A percentile compares a stretch with the other conserved stretches of the same genome.
phyloP scores from a whole-genome alignment of 306 rosid genomes.

The Abrus pulchellus region DNA sequence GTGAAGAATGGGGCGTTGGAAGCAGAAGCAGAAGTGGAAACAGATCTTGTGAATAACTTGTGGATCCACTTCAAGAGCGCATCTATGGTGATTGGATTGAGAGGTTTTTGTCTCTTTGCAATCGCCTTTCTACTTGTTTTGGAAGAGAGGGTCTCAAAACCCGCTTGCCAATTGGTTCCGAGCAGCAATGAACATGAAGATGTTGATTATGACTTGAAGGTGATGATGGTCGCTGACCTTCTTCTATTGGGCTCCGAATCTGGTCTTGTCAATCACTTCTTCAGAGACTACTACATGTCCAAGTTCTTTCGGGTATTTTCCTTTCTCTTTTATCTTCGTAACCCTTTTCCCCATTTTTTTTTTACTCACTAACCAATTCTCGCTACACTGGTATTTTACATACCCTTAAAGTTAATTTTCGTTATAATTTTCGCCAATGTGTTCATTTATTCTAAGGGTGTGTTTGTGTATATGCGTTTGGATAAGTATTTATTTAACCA shows the following conservation, averaged over 20 bases:
- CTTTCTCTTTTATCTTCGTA: neutral
- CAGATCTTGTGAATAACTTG: neutral
- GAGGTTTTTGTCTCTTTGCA: constrained; percentile 44
- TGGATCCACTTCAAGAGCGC: neutral
- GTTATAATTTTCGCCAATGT: too few species aligned
- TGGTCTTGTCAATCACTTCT: constrained; percentile 49
- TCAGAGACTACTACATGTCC: constrained; percentile 65
- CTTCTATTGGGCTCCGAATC: constrained; percentile 66
- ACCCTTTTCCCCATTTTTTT: too few species aligned
- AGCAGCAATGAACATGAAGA: constrained; percentile 12
- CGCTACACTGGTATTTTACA: too few species aligned
- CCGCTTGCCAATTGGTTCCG: constrained; percentile 58
- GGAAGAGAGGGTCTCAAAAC: constrained; percentile 67
- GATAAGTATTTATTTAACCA: too few species aligned
- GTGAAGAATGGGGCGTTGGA: neutral
- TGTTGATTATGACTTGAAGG: constrained; percentile 52
- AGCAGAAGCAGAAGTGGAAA: neutral
- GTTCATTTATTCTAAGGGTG: too few species aligned
- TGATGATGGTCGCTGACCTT: constrained; percentile 73
- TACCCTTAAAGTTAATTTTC: too few species aligned
- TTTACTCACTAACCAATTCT: too few species aligned
- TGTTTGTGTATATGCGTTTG: too few species aligned
- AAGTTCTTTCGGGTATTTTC: constrained; percentile 69
- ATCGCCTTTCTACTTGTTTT: constrained; percentile 54
- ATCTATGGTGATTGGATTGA: constrained; percentile 52